phyloP scores from a whole-genome alignment of 2,329 filamentous ascomycete species.

The Aspergillus fumigatiaffinis region DNA sequence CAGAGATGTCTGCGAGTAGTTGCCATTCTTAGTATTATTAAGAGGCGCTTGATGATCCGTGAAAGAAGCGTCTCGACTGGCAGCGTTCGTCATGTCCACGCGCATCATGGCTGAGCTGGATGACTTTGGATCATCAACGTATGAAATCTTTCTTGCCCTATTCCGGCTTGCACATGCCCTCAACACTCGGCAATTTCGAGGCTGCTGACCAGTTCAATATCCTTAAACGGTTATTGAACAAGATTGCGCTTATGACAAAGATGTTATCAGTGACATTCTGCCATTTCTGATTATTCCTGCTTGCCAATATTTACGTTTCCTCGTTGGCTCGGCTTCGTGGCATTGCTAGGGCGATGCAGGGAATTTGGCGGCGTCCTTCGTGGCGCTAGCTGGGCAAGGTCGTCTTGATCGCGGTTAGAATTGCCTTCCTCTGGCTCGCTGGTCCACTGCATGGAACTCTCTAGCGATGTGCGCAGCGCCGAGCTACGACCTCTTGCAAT shows the following conservation, averaged over 20 bases:
- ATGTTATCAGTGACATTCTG: slow-evolving; percentile 10
- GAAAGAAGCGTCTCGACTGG: slow-evolving; percentile 2
- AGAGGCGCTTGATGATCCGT: slow-evolving; percentile 5
- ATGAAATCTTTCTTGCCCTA: slow-evolving; percentile 5
- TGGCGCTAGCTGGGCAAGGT: background rate
- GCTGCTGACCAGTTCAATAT: slow-evolving; percentile 10
- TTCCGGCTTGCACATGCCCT: slow-evolving; percentile 6
- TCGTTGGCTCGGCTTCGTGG: slow-evolving; percentile 5
- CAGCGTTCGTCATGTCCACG: background rate
- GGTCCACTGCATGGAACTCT: background rate
- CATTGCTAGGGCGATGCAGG: slow-evolving; percentile 8
- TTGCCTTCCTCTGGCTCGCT: background rate
- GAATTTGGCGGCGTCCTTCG: background rate
- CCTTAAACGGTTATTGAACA: slow-evolving; percentile 10
- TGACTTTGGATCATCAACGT: background rate
- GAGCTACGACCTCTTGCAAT: background rate
- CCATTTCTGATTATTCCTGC: slow-evolving; percentile 7
- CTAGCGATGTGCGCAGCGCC: background rate
- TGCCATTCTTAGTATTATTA: slow-evolving; percentile 4
- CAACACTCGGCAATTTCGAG: slow-evolving; percentile 6
- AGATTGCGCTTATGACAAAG: slow-evolving; percentile 8
- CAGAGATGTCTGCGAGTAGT: background rate
- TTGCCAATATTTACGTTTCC: slow-evolving; percentile 4
- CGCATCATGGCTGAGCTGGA: background rate
- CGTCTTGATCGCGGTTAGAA: background rate